A percentile compares a stretch with the other conserved stretches of the same genome.
These are phyloP conservation scores for Neonothopanus nambi DNA, from an alignment of 1,284 basidiomycete genomes.

Conservation along the genomic window DNA sequence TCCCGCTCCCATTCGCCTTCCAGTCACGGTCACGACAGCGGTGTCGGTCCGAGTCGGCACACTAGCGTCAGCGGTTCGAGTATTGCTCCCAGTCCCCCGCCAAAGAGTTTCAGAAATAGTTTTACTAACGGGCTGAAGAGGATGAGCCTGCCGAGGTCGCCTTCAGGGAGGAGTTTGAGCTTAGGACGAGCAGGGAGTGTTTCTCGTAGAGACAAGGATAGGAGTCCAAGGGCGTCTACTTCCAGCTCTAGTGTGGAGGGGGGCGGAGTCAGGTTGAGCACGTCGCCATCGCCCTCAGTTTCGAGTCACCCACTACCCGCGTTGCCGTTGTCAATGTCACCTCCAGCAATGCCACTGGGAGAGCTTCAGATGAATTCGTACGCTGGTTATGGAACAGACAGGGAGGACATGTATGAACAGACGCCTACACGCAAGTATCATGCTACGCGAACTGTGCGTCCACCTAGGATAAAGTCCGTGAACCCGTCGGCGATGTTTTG, in stretches of 20 bases:
- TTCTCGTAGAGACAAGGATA: no score
- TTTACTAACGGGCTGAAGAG: constrained; percentile 50
- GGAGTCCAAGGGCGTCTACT: constrained; percentile 35
- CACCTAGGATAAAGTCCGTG: no score
- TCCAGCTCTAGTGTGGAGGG: constrained; percentile 34
- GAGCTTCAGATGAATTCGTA: no score
- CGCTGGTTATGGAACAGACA: no score
- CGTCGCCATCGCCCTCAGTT: constrained; percentile 36
- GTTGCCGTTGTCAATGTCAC: not conserved
- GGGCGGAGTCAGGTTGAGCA: constrained; percentile 27
- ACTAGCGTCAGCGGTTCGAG: no score
- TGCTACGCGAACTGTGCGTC: no score
- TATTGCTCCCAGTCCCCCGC: constrained; percentile 44
- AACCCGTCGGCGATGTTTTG: constrained; percentile 79
- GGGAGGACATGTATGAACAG: no score
- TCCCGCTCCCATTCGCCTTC: constrained; percentile 17
- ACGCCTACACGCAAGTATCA: no score
- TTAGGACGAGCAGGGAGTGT: no score
- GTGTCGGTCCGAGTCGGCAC: not conserved
- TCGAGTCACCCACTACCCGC: not conserved
- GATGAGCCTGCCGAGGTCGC: constrained; percentile 21
- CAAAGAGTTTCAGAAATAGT: constrained; percentile 40
- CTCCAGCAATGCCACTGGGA: constrained; percentile 1
- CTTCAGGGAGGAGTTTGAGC: constrained; percentile 5
- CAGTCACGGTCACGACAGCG: constrained; percentile 8